Base-by-base conservation (phyloP, 1,139 yeast species). In the Ogataea hybrid region DNA sequence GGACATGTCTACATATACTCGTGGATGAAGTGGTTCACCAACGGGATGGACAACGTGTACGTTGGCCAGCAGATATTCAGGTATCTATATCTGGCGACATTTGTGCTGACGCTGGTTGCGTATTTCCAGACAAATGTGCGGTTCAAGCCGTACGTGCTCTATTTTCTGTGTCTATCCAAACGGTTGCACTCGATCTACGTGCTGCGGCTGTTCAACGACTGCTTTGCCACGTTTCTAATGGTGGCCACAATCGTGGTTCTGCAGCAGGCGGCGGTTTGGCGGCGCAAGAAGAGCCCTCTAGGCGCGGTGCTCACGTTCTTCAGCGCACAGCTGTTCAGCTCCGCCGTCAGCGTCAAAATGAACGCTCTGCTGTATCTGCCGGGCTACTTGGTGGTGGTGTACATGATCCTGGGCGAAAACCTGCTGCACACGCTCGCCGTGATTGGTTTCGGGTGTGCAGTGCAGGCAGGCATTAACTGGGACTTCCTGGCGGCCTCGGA, bases 341-440 rank as follows among this genome's bases (percentile, higher is more conserved):
- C 83, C 45, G 95, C 95, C 0, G 70, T 89, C n/a, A 82, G 94
- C 12, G 71, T 89, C 46, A 90, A 90, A 62, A 90, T 90, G 98
- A 89, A 89, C 61, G 95, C 95, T 0, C 67, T 90, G 40, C 68
- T 90, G 23, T 88, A 81, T 57, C 59, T 85, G 2, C 97, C 98
- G 0, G 97, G 86, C 0, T 77, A 84, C 32, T 47, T 78, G 10
- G 54, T 81, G 1, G 64, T 80, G 4, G 48, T 71, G 1, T 84
- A 79, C 59, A 70, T 81, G 45, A 58, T 82, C 25, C 68, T 71
- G 31, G 77, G 75, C 31, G 89, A 83, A 43, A 69, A 71, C 39
- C 42, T 78, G 9, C 12, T 70, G 17, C 65, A 69, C 57, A 11
- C 53, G 46, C 7, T 49, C 1, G 43, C 47, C 0, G 43, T 58